Evolutionary conservation across 2,329 filamentous ascomycete genomes (phyloP).

Genomic region (Sordariomycetes sp.): DNA sequence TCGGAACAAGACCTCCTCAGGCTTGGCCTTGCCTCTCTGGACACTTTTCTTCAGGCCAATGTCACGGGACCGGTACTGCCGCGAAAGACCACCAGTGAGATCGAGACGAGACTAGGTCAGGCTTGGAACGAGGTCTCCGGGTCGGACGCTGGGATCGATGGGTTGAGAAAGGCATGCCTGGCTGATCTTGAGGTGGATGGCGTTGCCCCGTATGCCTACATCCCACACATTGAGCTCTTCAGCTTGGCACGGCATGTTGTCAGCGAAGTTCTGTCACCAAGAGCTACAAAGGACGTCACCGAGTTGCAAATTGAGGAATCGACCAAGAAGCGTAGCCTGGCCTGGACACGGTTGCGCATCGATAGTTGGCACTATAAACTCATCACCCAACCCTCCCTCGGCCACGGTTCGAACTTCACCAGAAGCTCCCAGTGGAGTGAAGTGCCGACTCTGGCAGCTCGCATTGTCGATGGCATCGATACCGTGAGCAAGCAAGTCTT

Average conservation of each 20-base stretch:
- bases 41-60: conserved; percentile 77
- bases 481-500: conserved; percentile 30
- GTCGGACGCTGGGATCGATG: conserved; percentile 20
- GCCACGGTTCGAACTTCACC: conserved; percentile 44
- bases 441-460: conserved; percentile 43
- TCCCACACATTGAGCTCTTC: conserved; percentile 77
- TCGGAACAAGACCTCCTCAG: conserved; percentile 1
- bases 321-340: conserved; percentile 34
- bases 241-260: conserved; percentile 55
- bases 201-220: conserved; percentile 75
- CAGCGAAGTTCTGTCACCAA: conserved; percentile 13
- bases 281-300: conserved; percentile 11
- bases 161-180: conserved; percentile 51
- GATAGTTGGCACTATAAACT: conserved; percentile 62
- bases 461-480: conserved; percentile 32
- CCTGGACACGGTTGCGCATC: conserved; percentile 61
- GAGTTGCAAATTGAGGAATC: conserved; percentile 12
- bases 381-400: conserved; percentile 46
- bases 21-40: conserved; percentile 36
- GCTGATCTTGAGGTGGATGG: conserved; percentile 69
- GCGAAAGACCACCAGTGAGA: conserved; percentile 16
- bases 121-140: conserved; percentile 19
- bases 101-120: conserved; percentile 23
- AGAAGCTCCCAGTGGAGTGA: conserved; percentile 51
- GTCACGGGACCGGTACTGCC: conserved; percentile 77